Evolutionary conservation across 352 stramenopile genomes (phyloP).

Genomic region (Globisporangium spinosum): DNA sequence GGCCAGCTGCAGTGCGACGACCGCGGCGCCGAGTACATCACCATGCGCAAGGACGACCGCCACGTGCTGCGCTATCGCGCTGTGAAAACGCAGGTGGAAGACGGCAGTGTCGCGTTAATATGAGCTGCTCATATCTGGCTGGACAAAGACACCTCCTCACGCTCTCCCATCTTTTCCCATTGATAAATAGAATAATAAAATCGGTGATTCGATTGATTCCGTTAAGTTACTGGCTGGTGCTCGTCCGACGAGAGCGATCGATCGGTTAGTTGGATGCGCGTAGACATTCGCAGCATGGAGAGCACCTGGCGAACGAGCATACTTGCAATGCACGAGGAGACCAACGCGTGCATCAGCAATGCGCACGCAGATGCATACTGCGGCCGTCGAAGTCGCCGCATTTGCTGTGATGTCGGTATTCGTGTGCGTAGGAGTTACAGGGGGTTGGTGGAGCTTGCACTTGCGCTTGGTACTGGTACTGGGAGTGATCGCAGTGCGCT

Average conservation of each 20-base stretch:
- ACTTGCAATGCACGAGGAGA: no score
- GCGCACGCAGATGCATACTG: background rate
- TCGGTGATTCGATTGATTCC: conserved; percentile 11
- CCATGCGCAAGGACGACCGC: conserved; percentile 53
- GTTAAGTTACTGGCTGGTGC: conserved; percentile 20
- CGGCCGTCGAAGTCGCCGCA: background rate
- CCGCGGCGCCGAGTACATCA: conserved; percentile 58
- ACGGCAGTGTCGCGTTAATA: conserved; percentile 52
- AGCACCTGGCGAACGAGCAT: no score
- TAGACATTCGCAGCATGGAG: background rate
- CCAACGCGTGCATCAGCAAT: background rate
- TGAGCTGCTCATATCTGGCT: conserved; percentile 8
- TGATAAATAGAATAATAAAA: conserved; percentile 17
- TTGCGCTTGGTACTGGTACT: conserved; percentile 3
- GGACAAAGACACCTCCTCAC: background rate
- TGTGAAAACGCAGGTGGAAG: conserved; percentile 53
- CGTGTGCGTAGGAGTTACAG: conserved; percentile 9
- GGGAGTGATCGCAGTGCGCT: background rate
- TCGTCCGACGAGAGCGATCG: background rate
- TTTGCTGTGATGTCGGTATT: background rate
- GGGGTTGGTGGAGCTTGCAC: background rate
- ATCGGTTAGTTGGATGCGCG: background rate
- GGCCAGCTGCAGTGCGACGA: conserved; percentile 70
- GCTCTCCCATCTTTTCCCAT: background rate
- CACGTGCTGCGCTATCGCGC: conserved; percentile 73